Conservation (phyloP, 352 stramenopile genomes). For the Aphanomyces invadans region DNA sequence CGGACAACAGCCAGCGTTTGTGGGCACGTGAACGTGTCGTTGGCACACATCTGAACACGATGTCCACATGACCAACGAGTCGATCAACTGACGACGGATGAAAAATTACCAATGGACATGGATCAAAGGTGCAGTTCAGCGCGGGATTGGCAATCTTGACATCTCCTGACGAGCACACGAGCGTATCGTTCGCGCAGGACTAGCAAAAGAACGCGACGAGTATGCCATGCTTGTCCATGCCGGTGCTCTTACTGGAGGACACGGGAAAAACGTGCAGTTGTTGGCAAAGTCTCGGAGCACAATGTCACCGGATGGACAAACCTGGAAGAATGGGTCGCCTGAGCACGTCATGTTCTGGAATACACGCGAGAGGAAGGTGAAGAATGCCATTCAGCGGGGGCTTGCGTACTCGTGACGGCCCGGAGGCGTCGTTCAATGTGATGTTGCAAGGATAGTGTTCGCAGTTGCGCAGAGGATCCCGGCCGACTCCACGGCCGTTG, state of each 20-base stretch:
- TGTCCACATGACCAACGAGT: no score
- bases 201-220: neutral
- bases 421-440: neutral
- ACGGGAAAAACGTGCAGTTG: constrained; percentile 10
- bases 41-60: constrained; percentile 3
- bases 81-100: no score
- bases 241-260: neutral
- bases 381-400: no score
- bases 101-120: neutral
- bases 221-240: neutral
- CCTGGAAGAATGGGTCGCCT: neutral
- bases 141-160: neutral
- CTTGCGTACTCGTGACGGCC: neutral
- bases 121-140: neutral
- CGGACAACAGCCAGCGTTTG: neutral
- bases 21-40: neutral
- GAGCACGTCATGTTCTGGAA: neutral
- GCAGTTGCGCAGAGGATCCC: constrained; percentile 1
- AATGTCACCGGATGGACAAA: constrained; percentile 1
- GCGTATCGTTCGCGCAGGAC: neutral
- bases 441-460: neutral
- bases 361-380: no score
- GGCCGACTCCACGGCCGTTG: constrained; percentile 1
- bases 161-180: neutral
- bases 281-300: neutral